Conservation (phyloP, 257 asterid genomes). For the Lycium ferocissimum region DNA sequence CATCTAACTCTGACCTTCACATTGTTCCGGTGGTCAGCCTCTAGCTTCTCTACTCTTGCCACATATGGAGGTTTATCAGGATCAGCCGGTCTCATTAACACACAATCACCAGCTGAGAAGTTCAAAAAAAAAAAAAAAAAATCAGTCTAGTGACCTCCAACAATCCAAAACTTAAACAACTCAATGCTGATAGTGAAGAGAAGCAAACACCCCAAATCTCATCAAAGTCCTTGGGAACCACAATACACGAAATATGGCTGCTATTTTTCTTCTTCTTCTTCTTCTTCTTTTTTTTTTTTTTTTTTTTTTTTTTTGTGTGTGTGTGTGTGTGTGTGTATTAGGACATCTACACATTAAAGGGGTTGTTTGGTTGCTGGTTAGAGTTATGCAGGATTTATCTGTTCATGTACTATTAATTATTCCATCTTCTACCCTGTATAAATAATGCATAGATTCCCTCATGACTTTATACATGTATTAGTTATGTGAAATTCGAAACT, state of each 20-base stretch:
- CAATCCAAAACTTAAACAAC: constrained; percentile 7
- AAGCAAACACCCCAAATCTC: background rate
- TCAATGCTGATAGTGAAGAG: background rate
- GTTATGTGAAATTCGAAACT: too few relatives aligned
- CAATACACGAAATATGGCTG: background rate
- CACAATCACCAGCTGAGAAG: constrained; percentile 79
- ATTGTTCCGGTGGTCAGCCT: constrained; percentile 80
- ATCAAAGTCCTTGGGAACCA: constrained; percentile 9
- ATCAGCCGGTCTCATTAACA: constrained; percentile 77
- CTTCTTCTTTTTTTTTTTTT: too few relatives aligned
- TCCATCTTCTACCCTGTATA: too few relatives aligned
- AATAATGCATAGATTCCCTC: too few relatives aligned
- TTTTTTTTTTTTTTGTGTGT: too few relatives aligned
- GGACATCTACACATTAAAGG: background rate
- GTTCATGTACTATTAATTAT: too few relatives aligned
- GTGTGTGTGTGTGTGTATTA: background rate
- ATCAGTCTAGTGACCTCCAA: constrained; percentile 5
- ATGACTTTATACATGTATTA: too few relatives aligned
- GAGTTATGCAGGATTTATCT: too few relatives aligned
- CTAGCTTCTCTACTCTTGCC: constrained; percentile 81
- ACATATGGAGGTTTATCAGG: constrained; percentile 79
- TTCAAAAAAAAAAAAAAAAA: background rate
- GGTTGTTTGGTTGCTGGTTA: too few relatives aligned
- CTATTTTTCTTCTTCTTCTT: background rate
- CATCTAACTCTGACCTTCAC: constrained; percentile 76